Conservation (phyloP, 768 basidiomycete genomes). For the Rhodotorula paludigena region DNA sequence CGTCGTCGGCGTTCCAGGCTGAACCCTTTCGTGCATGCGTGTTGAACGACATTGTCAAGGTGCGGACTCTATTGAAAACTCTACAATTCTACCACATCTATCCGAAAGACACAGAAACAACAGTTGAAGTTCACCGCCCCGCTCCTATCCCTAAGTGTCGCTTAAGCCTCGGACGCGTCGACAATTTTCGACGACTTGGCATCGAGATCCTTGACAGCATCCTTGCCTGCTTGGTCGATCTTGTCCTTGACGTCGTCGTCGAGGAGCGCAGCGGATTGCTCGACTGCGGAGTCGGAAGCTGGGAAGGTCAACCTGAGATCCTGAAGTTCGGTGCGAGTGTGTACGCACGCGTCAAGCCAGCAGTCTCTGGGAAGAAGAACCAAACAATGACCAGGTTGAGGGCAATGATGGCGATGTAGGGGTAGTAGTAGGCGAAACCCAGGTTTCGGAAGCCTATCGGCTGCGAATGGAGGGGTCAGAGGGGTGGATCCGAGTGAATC, state of each 20-base stretch:
- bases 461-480: constrained; percentile 6
- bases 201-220: neutral
- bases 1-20: no score
- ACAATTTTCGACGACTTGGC: neutral
- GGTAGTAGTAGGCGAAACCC: neutral
- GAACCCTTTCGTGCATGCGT: no score
- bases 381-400: constrained; percentile 33
- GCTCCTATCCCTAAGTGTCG: fast-evolving
- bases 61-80: no score
- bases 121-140: neutral
- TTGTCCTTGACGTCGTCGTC: neutral
- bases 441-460: neutral
- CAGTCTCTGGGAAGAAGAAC: constrained; percentile 42
- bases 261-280: constrained; percentile 11
- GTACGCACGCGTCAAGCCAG: constrained; percentile 2
- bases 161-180: neutral
- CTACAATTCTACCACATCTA: no score
- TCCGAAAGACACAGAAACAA: neutral
- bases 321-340: neutral
- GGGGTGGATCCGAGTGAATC: neutral
- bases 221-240: constrained; percentile 1
- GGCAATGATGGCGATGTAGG: constrained; percentile 28
- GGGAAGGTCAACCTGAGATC: neutral
- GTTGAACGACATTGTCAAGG: no score
- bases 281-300: neutral